A percentile compares a stretch with the other conserved stretches of the same genome.
These are phyloP conservation scores for Taxillus chinensis DNA, from an alignment of 164 flowering plant species.

Conservation along the genomic window DNA sequence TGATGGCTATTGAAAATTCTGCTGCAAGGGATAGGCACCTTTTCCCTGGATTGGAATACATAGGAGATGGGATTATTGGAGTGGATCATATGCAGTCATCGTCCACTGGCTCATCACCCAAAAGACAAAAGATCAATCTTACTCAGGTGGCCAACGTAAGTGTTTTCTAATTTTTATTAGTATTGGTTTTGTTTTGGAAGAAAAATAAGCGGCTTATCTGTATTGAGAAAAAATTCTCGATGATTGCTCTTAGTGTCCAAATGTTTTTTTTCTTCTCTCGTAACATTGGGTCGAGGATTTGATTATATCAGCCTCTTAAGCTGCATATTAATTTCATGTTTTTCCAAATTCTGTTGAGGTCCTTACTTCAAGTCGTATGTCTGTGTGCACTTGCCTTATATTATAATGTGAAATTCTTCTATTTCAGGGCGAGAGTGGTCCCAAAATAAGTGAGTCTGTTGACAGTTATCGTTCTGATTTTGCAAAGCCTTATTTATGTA, in stretches of 20 bases:
- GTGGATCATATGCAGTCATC: conserved; percentile 17
- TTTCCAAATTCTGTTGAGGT: not conserved
- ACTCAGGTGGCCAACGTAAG: conserved; percentile 20
- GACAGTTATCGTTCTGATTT: conserved; percentile 21
- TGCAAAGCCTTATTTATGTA: conserved; percentile 72
- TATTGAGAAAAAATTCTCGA: no score
- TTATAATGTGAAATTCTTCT: not conserved
- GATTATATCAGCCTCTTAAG: no score
- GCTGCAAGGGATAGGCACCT: conserved; percentile 71
- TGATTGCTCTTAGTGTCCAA: no score
- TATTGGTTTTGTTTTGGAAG: not conserved
- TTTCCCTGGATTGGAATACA: conserved; percentile 31
- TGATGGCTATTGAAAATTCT: conserved; percentile 78
- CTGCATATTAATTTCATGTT: no score
- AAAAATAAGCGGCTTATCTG: no score
- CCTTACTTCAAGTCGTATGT: not conserved
- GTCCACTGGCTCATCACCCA: conserved; percentile 27
- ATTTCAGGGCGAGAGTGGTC: conserved; percentile 25
- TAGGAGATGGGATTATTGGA: conserved; percentile 17
- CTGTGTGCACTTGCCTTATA: no score
- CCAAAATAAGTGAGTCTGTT: conserved; percentile 10
- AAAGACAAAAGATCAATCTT: conserved; percentile 46
- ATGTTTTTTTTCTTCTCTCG: no score
- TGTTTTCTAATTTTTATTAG: not conserved
- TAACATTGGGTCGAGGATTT: no score